Evolutionary conservation across 208 protist species (phyloP).

Genomic region (Tritrichomonas musculus): DNA sequence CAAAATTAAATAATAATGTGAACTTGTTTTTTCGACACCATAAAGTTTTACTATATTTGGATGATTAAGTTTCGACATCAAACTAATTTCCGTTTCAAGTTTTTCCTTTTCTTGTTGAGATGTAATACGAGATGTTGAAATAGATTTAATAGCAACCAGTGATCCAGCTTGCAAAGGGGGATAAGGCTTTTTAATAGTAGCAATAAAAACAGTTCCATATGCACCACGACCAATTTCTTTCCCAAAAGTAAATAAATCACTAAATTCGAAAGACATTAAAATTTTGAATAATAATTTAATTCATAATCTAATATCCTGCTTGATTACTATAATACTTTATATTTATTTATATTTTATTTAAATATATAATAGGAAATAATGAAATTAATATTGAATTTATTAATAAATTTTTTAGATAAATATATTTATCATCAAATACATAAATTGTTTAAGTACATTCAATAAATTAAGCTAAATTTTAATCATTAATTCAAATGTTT

Average conservation of each 20-base stretch:
- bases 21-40: slow-evolving; percentile 42
- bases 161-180: background rate
- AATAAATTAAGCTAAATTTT: too few species aligned
- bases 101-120: background rate
- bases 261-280: too few species aligned
- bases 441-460: too few species aligned
- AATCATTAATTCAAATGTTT: too few species aligned
- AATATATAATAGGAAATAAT: too few species aligned
- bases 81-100: slow-evolving; percentile 42
- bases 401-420: too few species aligned
- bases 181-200: background rate
- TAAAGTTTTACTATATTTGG: slow-evolving; percentile 53
- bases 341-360: too few species aligned
- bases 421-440: too few species aligned
- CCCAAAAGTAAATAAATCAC: background rate
- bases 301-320: too few species aligned
- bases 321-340: too few species aligned
- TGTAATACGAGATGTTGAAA: background rate
- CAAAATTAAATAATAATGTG: background rate
- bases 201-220: background rate
- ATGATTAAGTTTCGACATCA: slow-evolving; percentile 41
- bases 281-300: too few species aligned
- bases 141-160: slow-evolving; percentile 27
- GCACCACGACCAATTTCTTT: slow-evolving; percentile 1
- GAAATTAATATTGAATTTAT: too few species aligned